Evolutionary conservation across 1,284 basidiomycete species (phyloP), one percentile per base, ranked within the genome.

Genomic region (Ustilago cynodontis): DNA sequence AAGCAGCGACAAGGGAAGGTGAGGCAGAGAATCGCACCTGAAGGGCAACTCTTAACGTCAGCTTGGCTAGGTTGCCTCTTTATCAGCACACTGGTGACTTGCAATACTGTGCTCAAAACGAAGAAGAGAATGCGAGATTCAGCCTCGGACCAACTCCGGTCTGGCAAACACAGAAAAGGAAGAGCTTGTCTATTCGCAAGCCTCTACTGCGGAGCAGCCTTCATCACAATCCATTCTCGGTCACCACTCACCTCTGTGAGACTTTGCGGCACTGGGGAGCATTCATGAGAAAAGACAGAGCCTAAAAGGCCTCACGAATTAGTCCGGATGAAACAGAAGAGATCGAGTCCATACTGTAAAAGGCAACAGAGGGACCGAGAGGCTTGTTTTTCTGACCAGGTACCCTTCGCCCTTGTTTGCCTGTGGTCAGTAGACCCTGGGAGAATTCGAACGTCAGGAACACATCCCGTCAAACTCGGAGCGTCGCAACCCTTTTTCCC

Each of bases 141-240:
- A 56, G 33, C 45, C 45, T 59, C 57, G 57, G 57, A 50, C 31
- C 45, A 59, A 50, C 45, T 14, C 45, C 57, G 45, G 57, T 37
- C 29, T 18, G 50, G 57, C 47, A 20, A 43, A 43, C 20, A 43
- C 31, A 33, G 11, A 33, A 33, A 33, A 11, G 11, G 11, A 33
- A 33, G 11, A n/a, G n/a, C n/a, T n/a, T n/a, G n/a, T n/a, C n/a
- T n/a, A n/a, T n/a, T n/a, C n/a, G n/a, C n/a, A n/a, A n/a, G n/a
- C n/a, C n/a, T n/a, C n/a, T n/a, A n/a, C n/a, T n/a, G n/a, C n/a
- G n/a, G 11, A 20, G 14, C 8, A 37, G 35, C 35, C 35, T 37
- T 3, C 24, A 45, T 16, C 43, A 20, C 18, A 22, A 3, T 45
- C 22, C 43, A 22, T 33, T 4, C 22, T 20, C n/a, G 43, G n/a